Conservation (phyloP, 208 protist genomes). For the Wallacemonas collosoma region DNA sequence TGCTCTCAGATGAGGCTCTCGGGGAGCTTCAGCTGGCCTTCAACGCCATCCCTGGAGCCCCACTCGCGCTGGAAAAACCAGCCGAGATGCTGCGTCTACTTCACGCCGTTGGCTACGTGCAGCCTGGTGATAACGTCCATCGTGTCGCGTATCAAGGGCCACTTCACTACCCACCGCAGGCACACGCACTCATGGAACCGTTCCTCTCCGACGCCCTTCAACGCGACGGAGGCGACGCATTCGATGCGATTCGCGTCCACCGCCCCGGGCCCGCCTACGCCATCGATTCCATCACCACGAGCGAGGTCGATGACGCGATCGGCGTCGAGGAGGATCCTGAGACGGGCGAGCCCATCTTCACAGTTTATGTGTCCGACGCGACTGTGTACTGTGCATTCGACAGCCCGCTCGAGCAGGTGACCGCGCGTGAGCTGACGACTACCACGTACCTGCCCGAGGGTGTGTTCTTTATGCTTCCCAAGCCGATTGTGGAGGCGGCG, state of each 20-base stretch:
- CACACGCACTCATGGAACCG: constrained; percentile 50
- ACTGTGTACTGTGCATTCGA: constrained; percentile 89
- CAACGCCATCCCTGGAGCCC: constrained; percentile 46
- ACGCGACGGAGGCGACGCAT: constrained; percentile 69
- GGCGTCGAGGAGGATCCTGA: constrained; percentile 58
- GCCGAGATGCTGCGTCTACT: constrained; percentile 65
- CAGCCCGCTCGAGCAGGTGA: constrained; percentile 80
- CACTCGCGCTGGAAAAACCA: constrained; percentile 41
- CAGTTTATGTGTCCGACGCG: constrained; percentile 87
- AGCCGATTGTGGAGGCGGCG: constrained; percentile 81
- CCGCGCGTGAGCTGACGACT: constrained; percentile 74
- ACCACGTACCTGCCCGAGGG: constrained; percentile 90
- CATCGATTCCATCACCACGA: constrained; percentile 89
- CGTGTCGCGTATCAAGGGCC: constrained; percentile 67
- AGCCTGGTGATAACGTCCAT: constrained; percentile 71
- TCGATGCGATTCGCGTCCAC: constrained; percentile 59
- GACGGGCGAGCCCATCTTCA: constrained; percentile 73
- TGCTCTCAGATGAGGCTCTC: constrained; percentile 62
- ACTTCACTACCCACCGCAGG: constrained; percentile 70
- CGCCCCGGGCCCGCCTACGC: constrained; percentile 67
- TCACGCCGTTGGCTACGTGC: constrained; percentile 56
- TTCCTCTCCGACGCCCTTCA: constrained; percentile 40
- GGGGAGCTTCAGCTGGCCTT: constrained; percentile 55
- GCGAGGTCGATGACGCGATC: constrained; percentile 91
- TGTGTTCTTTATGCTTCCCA: constrained; percentile 91